Conservation (phyloP, 306 rosid species). For the Notholithocarpus densiflorus region DNA sequence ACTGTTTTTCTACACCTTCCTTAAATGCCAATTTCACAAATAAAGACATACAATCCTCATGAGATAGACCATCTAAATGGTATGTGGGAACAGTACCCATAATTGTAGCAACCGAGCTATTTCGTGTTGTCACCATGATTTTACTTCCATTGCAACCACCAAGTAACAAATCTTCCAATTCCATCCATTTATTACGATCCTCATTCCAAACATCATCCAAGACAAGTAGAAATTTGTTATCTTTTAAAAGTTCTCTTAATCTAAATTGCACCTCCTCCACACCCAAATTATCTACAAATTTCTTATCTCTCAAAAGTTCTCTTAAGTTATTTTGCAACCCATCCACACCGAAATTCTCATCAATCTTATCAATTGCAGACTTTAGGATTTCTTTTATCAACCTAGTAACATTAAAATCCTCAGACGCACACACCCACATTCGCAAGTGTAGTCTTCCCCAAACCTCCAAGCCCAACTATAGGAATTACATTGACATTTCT, state of each 20-base stretch:
- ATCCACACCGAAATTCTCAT: background rate
- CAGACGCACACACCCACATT: conserved; percentile 16
- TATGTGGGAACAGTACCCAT: conserved; percentile 7
- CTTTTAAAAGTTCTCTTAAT: background rate
- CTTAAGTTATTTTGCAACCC: background rate
- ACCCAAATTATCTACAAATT: background rate
- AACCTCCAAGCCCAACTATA: background rate
- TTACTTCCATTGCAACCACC: conserved; percentile 8
- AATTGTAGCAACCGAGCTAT: background rate
- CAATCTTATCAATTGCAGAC: conserved; percentile 1
- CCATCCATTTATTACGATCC: conserved; percentile 4
- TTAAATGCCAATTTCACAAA: conserved; percentile 15
- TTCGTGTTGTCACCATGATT: conserved; percentile 8
- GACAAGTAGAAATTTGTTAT: background rate
- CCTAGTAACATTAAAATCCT: conserved; percentile 13
- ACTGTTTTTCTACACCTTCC: background rate
- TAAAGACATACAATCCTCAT: conserved; percentile 3
- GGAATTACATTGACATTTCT: background rate
- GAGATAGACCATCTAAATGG: background rate
- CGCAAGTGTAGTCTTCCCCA: background rate
- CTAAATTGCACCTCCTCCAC: background rate
- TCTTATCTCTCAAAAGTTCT: no score
- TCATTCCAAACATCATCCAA: conserved; percentile 25
- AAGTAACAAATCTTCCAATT: background rate
- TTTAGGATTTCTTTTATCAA: conserved; percentile 13